phyloP scores from a whole-genome alignment of 208 protist species.

The Naegleria lovaniensis region DNA sequence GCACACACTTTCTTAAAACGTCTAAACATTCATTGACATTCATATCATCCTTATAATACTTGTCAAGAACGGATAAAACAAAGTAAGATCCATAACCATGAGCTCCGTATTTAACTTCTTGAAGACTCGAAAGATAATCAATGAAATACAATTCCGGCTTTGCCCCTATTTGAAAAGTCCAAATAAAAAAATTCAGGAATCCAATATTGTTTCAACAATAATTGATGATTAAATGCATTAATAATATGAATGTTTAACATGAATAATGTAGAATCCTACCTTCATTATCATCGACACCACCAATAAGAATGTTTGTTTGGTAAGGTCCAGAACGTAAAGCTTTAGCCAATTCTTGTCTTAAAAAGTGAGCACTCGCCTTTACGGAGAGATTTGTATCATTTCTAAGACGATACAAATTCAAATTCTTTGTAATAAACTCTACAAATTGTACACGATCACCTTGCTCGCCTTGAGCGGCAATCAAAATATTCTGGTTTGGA shows the following conservation, averaged over 20 bases:
- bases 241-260: background rate
- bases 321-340: slow-evolving; percentile 73
- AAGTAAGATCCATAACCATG: slow-evolving; percentile 87
- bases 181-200: background rate
- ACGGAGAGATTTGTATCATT: slow-evolving; percentile 70
- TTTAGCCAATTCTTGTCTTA: slow-evolving; percentile 68
- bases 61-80: slow-evolving; percentile 75
- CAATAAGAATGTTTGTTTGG: slow-evolving; percentile 77
- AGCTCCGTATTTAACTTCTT: slow-evolving; percentile 75
- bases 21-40: slow-evolving; percentile 73
- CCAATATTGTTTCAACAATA: no score
- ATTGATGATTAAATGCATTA: background rate
- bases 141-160: slow-evolving; percentile 81
- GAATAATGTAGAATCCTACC: slow-evolving; percentile 43
- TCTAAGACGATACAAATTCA: slow-evolving; percentile 68
- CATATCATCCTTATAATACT: slow-evolving; percentile 75
- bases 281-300: slow-evolving; percentile 66
- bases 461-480: slow-evolving; percentile 73
- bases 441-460: slow-evolving; percentile 79
- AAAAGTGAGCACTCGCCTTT: slow-evolving; percentile 69
- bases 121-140: slow-evolving; percentile 84
- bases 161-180: slow-evolving; percentile 28
- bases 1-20: slow-evolving; percentile 83
- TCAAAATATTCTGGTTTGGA: slow-evolving; percentile 72
- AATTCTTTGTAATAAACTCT: slow-evolving; percentile 83